Conservation (phyloP, 192 early-diverging fungal genomes). For the Phlyctochytrium planicorne region DNA sequence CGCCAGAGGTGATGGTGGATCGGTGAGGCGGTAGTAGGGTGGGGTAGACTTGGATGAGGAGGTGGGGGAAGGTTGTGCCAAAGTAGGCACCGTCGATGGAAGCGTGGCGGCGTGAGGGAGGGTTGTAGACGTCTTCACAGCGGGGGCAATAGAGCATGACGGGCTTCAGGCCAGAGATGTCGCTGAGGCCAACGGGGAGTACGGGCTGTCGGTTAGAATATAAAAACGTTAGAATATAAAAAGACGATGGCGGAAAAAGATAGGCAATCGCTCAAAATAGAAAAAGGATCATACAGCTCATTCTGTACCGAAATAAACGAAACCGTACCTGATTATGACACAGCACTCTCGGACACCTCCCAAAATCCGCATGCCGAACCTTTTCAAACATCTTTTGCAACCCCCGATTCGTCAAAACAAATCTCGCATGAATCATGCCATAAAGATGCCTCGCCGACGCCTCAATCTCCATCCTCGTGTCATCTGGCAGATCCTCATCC, state of each 20-base stretch:
- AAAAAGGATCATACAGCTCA: too few relatives aligned
- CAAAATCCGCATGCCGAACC: conserved; percentile 82
- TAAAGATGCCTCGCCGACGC: conserved; percentile 89
- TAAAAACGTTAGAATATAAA: too few relatives aligned
- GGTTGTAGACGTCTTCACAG: conserved; percentile 97
- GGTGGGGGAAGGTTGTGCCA: conserved; percentile 94
- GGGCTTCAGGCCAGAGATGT: conserved; percentile 76
- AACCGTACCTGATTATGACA: conserved; percentile 89
- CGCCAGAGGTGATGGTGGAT: neutral
- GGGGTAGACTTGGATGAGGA: conserved; percentile 91
- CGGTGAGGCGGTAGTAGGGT: conserved; percentile 71
- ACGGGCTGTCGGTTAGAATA: too few relatives aligned
- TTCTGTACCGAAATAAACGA: too few relatives aligned
- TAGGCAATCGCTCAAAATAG: too few relatives aligned
- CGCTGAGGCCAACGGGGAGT: conserved; percentile 85
- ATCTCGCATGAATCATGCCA: conserved; percentile 98
- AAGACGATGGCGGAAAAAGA: too few relatives aligned
- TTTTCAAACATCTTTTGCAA: conserved; percentile 97
- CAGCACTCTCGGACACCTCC: conserved; percentile 91
- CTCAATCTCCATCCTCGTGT: conserved; percentile 78
- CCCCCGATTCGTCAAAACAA: conserved; percentile 88
- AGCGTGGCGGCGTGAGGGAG: conserved; percentile 81
- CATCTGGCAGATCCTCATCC: conserved; percentile 69
- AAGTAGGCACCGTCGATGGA: conserved; percentile 95
- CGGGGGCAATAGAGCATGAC: conserved; percentile 95